Evolutionary conservation across 306 rosid species (phyloP).

Genomic region (Gynostemma pentaphyllum): DNA sequence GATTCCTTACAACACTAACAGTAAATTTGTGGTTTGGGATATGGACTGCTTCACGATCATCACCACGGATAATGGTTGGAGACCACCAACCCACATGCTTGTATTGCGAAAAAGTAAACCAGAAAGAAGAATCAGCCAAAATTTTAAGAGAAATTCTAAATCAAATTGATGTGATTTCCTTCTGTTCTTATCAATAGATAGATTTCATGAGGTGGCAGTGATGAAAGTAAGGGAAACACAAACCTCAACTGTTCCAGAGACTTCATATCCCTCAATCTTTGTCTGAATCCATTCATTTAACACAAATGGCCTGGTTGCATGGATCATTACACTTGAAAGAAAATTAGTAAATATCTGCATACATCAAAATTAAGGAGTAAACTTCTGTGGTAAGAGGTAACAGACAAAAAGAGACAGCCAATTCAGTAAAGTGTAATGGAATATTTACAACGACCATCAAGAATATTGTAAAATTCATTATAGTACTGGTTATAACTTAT

Average conservation of each 20-base stretch:
- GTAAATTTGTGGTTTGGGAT: slow-evolving; percentile 98
- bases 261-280: slow-evolving; percentile 95
- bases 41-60: slow-evolving; percentile 98
- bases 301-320: slow-evolving; percentile 86
- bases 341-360: slow-evolving; percentile 92
- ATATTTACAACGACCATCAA: slow-evolving; percentile 7
- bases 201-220: neutral
- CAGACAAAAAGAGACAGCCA: neutral
- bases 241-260: slow-evolving; percentile 97
- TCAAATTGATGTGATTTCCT: neutral
- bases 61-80: slow-evolving; percentile 93
- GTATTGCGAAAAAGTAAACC: slow-evolving; percentile 8
- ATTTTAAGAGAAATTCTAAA: neutral
- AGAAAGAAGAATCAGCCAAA: slow-evolving; percentile 7
- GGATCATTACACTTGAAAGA: slow-evolving; percentile 95
- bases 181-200: neutral
- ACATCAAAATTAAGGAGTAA: slow-evolving; percentile 21
- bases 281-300: slow-evolving; percentile 94
- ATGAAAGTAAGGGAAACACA: slow-evolving; percentile 26
- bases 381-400: neutral
- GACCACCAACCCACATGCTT: slow-evolving; percentile 99
- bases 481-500: neutral
- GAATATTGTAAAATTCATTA: neutral
- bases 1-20: slow-evolving; percentile 89
- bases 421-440: neutral